Base-by-base conservation (phyloP, 768 basidiomycete genomes). In the Chalciporus sphaerocephalus region DNA sequence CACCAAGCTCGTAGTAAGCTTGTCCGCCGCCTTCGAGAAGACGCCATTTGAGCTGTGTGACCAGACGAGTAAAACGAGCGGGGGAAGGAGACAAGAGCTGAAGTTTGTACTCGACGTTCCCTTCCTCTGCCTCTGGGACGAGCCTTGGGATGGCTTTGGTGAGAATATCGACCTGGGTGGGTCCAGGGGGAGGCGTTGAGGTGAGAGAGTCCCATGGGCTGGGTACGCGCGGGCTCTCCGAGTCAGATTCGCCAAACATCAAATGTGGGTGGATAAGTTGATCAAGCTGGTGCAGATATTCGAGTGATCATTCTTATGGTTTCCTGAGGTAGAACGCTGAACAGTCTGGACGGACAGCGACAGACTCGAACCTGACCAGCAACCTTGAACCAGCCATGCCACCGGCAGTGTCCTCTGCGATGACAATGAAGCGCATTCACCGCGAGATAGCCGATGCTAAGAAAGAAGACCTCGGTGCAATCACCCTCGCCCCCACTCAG, bases 31-130 rank as follows among this genome's bases (percentile, higher is more conserved):
- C 91, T 61, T 92, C 86, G 38, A 88, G 78, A 8, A 93, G 75
- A 2, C 94, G 80, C 93, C 95, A 97, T 60, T 95, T 93, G 66
- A 96, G 80, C 68, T 97, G 94, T 0, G 94, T 97, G 44, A 92
- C 88, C 17, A 98, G 84, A 48, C 85, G 80, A 4, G 79, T 76
- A 54, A 91, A 90, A 38, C 89, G 87, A 4, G 80, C 74, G 0
- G 81, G 79, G 12, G 87, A 75, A 0, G 92, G 90, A 39, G 81
- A 74, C 32, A 92, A 77, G 17, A 95, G 82, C 62, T 92, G 90
- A 25, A 95, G 78, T 67, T 96, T 96, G 73, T 96, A 96, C 66
- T 96, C 92, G 48, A 96, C 82, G 58, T 92, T 93, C 8, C 92
- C 92, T 67, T 79, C 73, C 57, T 92, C 89, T 16, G 77, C 75